Percentiles rank a stretch among this genome's conserved stretches.
Conservation (phyloP, 352 stramenopile genomes). For the Globisporangium carolinianum region DNA sequence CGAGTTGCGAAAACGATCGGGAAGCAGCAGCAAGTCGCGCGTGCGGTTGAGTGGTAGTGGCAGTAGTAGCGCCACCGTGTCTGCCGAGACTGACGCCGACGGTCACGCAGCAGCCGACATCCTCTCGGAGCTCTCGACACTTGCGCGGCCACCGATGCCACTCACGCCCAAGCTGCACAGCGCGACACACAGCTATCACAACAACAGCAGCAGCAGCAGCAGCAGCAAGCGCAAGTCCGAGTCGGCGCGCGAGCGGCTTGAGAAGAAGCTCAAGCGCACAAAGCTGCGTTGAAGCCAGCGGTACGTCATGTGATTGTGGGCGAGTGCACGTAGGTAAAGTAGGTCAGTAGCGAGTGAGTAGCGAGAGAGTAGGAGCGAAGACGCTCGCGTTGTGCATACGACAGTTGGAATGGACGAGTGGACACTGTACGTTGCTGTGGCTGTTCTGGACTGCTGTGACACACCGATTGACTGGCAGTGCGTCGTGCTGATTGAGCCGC, state of each 20-base stretch:
- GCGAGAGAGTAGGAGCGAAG: not conserved
- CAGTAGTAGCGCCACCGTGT: not conserved
- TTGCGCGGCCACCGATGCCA: constrained; percentile 42
- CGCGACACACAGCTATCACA: not conserved
- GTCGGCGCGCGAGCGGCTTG: constrained; percentile 59
- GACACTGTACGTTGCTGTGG: no score
- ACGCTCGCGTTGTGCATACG: not conserved
- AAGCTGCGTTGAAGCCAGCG: constrained; percentile 28
- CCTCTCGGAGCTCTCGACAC: constrained; percentile 13
- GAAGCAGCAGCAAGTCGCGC: constrained; percentile 14
- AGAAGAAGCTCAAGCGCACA: constrained; percentile 80
- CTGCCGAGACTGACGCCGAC: constrained; percentile 3
- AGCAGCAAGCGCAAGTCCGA: constrained; percentile 49
- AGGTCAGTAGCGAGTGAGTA: not conserved
- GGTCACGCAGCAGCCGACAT: constrained; percentile 22
- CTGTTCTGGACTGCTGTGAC: no score
- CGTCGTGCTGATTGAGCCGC: no score
- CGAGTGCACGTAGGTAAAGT: not conserved
- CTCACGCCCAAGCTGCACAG: constrained; percentile 16
- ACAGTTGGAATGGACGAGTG: no score
- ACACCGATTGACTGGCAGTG: no score
- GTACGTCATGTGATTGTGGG: no score
- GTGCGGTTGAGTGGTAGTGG: not conserved
- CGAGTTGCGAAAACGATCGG: constrained; percentile 11
- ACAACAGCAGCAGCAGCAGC: constrained; percentile 14